phyloP scores from a whole-genome alignment of 768 basidiomycete species.

The Hericium erinaceus region DNA sequence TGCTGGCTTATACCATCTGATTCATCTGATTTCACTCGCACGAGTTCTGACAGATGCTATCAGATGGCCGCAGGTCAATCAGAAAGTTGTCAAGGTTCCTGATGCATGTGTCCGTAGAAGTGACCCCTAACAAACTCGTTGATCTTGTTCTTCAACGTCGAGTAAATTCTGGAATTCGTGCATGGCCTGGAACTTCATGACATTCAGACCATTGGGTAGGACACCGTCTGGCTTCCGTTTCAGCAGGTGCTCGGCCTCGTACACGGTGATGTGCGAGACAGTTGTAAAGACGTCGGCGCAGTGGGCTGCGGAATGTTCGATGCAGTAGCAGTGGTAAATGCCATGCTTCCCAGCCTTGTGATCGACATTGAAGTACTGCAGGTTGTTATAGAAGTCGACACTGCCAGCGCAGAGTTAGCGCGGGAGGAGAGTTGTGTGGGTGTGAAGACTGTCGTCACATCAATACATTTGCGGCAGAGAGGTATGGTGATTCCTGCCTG shows the following conservation, averaged over 20 bases:
- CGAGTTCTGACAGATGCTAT: no score
- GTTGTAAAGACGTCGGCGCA: constrained; percentile 99
- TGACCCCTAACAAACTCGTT: constrained; percentile 97
- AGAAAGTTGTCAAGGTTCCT: no score
- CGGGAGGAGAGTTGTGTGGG: constrained; percentile 95
- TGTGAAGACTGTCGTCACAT: constrained; percentile 99
- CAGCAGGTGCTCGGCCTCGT: constrained; percentile 90
- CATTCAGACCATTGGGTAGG: constrained; percentile 94
- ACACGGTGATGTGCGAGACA: constrained; percentile 96
- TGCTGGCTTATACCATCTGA: no score
- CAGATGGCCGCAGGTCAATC: no score
- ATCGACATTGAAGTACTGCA: constrained; percentile 99
- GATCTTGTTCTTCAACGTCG: constrained; percentile 92
- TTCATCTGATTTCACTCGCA: no score
- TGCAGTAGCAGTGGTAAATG: constrained; percentile 97
- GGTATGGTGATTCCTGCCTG: constrained; percentile 95
- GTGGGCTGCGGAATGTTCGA: constrained; percentile 90
- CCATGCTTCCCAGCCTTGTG: constrained; percentile 99
- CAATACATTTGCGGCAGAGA: constrained; percentile 90
- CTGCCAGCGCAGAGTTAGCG: constrained; percentile 97
- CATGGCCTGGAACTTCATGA: constrained; percentile 98
- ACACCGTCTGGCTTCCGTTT: constrained; percentile 98
- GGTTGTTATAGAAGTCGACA: constrained; percentile 99
- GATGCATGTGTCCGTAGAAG: constrained; percentile 97
- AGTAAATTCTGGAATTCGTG: constrained; percentile 99